These are phyloP conservation scores for Calonectria montana DNA, from an alignment of 2,329 filamentous ascomycete genomes.

Conservation along the genomic window DNA sequence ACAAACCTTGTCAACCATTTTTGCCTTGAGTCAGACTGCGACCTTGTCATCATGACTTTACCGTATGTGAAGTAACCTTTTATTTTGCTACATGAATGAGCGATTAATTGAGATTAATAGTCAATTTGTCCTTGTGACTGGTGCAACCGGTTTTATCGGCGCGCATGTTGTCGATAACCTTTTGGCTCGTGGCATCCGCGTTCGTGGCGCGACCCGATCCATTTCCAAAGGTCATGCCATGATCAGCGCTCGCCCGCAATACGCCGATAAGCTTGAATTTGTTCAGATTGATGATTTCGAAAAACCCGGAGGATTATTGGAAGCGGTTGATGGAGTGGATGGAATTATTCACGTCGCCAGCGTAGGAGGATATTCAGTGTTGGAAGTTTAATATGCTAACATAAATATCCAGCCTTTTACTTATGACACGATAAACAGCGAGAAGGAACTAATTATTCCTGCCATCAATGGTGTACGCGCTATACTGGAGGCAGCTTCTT, in stretches of 20 bases:
- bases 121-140: not conserved
- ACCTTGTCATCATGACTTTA: not conserved
- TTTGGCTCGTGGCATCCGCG: not conserved
- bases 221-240: not conserved
- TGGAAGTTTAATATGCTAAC: not conserved
- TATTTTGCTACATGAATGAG: not conserved
- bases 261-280: not conserved
- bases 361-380: not conserved
- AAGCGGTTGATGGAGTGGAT: not conserved
- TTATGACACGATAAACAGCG: not conserved
- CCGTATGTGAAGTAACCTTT: not conserved
- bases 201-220: not conserved
- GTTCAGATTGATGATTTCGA: not conserved
- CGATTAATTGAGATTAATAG: not conserved
- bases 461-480: not conserved
- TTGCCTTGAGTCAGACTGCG: not conserved
- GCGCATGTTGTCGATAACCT: not conserved
- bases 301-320: not conserved
- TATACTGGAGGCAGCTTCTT: not conserved
- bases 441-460: not conserved
- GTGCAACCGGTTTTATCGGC: not conserved
- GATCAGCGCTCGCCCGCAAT: not conserved
- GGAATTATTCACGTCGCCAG: not conserved
- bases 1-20: not conserved
- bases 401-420: not conserved